Evolutionary conservation across 2,329 filamentous ascomycete genomes (phyloP), one percentile per base, ranked within the genome.

Genomic region (Parafenestella ontariensis): DNA sequence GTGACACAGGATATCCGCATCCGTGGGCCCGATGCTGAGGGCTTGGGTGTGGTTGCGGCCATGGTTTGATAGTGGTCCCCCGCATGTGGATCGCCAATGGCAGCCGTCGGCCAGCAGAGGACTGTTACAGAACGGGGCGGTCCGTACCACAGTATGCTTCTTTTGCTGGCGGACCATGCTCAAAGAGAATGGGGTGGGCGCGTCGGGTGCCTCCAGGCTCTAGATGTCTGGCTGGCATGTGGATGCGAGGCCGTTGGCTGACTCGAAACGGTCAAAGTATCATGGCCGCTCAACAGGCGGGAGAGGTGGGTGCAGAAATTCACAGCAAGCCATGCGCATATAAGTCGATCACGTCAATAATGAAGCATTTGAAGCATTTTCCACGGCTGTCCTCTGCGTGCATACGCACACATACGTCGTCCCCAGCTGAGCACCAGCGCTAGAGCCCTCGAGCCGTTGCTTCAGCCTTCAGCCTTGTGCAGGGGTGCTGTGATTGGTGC

Each of bases 401-500:
- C 18, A 37, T 17, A 37, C 18, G n/a, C n/a, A 37, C 18, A 39
- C 5, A 11, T 4, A 5, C 6, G 36, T 39, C 36, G 17, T 20
- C 36, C 21, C 11, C 44, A 46, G 42, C 48, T 46, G 45, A 39
- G 40, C 47, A 54, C 47, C 36, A 51, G 52, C 51, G 50, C 54
- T 56, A 46, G 51, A 50, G 41, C 51, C 21, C 13, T 40, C 43
- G 50, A 57, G 57, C 57, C 56, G 56, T 53, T 62, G 59, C 56
- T 52, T 61, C 58, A 61, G 8, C 29, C 29, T 34, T 34, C 13
- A n/a, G 59, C 57, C 53, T 46, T 54, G 57, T 46, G 57, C 57
- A 62, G 59, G 59, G 57, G 46, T 18, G 13, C 40, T 50, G 52
- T 57, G 54, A 62, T 62, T 58, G 54, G 59, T 47, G 45, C 52